phyloP scores from a whole-genome alignment of 2,329 filamentous ascomycete genomes.

The Aspergillaceae sp. region DNA sequence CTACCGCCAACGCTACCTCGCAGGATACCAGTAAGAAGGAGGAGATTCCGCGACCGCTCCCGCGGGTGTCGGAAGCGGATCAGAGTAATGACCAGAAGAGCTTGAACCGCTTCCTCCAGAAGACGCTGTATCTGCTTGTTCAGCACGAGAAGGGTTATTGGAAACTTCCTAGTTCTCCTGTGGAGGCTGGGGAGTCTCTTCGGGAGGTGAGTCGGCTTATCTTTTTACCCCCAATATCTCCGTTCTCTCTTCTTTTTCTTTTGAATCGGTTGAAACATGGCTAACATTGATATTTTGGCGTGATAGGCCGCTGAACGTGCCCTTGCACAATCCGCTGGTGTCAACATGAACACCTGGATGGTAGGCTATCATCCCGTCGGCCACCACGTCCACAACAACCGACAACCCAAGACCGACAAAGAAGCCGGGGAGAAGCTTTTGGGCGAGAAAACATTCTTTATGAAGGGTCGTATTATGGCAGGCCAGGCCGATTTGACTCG shows the following conservation, averaged over 20 bases:
- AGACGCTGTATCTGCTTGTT: conserved; percentile 82
- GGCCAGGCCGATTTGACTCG: conserved; percentile 75
- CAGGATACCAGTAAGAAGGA: conserved; percentile 46
- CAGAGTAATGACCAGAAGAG: conserved; percentile 62
- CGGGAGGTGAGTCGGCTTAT: conserved; percentile 60
- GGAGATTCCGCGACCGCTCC: conserved; percentile 60
- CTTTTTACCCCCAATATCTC: not conserved
- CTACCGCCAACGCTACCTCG: conserved; percentile 29
- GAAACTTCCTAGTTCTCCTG: conserved; percentile 68
- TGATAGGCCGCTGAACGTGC: conserved; percentile 70
- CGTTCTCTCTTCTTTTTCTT: not conserved
- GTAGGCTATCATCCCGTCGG: conserved; percentile 85
- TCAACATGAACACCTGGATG: conserved; percentile 99
- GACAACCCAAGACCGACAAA: conserved; percentile 37
- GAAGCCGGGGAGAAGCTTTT: conserved; percentile 34
- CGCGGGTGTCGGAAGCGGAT: conserved; percentile 71
- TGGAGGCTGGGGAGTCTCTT: conserved; percentile 65
- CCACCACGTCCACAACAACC: conserved; percentile 58
- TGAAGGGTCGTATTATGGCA: conserved; percentile 93
- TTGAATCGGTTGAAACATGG: not conserved
- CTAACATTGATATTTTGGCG: conserved; percentile 1
- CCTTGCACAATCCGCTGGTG: conserved; percentile 65
- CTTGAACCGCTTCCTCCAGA: conserved; percentile 68
- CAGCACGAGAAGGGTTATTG: conserved; percentile 61
- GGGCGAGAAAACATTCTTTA: conserved; percentile 85